Percentiles rank a stretch among this genome's conserved stretches.
Evolutionary conservation across 495 filamentous ascomycete genomes (phyloP).

Genomic region (Aspergillus conjunctus): DNA sequence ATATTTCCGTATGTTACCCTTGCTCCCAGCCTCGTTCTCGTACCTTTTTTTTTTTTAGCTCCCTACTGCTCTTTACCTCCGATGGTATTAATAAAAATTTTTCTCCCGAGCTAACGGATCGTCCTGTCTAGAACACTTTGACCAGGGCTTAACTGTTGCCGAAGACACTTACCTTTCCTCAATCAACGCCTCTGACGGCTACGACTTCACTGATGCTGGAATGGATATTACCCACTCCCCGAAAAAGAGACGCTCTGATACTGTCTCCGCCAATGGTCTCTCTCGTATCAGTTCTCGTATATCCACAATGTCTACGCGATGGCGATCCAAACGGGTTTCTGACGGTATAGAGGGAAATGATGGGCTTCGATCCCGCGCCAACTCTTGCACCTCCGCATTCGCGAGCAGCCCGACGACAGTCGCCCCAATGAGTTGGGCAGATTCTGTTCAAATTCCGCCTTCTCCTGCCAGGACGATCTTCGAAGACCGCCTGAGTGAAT

Average conservation of each 20-base stretch:
- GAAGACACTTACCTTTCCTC: slow-evolving; percentile 41
- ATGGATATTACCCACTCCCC: slow-evolving; percentile 56
- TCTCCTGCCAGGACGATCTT: slow-evolving; percentile 69
- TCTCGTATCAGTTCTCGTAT: slow-evolving; percentile 70
- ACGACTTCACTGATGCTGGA: slow-evolving; percentile 63
- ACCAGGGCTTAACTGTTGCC: slow-evolving; percentile 31
- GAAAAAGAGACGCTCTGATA: slow-evolving; percentile 67
- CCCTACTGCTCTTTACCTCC: slow-evolving; percentile 11
- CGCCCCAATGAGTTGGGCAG: slow-evolving; percentile 49
- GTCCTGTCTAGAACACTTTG: slow-evolving; percentile 40
- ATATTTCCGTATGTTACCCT: slow-evolving; percentile 47
- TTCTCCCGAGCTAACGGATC: slow-evolving; percentile 13
- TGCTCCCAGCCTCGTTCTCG: slow-evolving; percentile 23
- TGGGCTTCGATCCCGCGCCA: slow-evolving; percentile 47
- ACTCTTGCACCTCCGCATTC: slow-evolving; percentile 69
- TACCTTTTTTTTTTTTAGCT: slow-evolving; percentile 4
- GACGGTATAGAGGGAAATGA: slow-evolving; percentile 48
- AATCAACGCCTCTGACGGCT: slow-evolving; percentile 49
- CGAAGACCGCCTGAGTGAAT: slow-evolving; percentile 57
- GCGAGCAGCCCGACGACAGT: slow-evolving; percentile 59
- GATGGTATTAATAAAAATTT: slow-evolving; percentile 14
- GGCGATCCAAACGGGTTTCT: slow-evolving; percentile 57
- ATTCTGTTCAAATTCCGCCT: slow-evolving; percentile 55
- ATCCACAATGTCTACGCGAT: slow-evolving; percentile 70
- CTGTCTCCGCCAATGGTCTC: slow-evolving; percentile 64